Base-by-base conservation (phyloP, 495 filamentous ascomycete genomes). In the Penicillium coffeae region DNA sequence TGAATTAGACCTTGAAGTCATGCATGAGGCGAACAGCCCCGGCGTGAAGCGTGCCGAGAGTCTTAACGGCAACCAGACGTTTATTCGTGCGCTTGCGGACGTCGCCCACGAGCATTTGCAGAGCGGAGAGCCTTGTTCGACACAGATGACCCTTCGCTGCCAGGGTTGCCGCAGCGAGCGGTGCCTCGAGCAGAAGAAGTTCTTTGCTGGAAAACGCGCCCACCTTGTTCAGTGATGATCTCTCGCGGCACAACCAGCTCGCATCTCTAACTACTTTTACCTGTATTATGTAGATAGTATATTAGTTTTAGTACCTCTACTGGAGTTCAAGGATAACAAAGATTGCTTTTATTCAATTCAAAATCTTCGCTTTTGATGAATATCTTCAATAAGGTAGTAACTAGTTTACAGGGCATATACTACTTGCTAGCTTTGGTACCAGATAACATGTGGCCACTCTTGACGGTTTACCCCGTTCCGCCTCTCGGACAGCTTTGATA, bases 1-100 rank as follows among this genome's bases (percentile, higher is more conserved):
- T 63, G 94, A 99, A 72, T 75, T 99, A 39, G 94, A 99, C 61
- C 77, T 90, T 50, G 94, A 99, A 65, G 88, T 99, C 30, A 97
- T 97, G 60, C 85, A 89, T 25, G 91, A 95, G 58, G 87, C 86
- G 3, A 87, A 89, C 20, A 82, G 89, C 52, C 69, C 78, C 0
- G 77, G 76, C 2, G 85, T 97, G 37, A 96, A 96, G 74, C 80
- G 94, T 7, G 87, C 85, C 9, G 94, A 97, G 71, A 94, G 88
- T 61, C 66, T 99, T 61, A 99, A 99, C 64, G 94, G 88, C 22
- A 93, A 79, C 56, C 89, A 85, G 0, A 81, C 90, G 20, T 99
- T 99, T 63, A 97, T 99, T 54, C 63, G 89, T 52, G 93, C 89
- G 3, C 75, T 99, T 20, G 94, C 92, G 8, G 82, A 94, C 55